Percentiles rank a stretch among this genome's conserved stretches.
phyloP scores from a whole-genome alignment of 441 rosid genomes.

The Populus hybrid region DNA sequence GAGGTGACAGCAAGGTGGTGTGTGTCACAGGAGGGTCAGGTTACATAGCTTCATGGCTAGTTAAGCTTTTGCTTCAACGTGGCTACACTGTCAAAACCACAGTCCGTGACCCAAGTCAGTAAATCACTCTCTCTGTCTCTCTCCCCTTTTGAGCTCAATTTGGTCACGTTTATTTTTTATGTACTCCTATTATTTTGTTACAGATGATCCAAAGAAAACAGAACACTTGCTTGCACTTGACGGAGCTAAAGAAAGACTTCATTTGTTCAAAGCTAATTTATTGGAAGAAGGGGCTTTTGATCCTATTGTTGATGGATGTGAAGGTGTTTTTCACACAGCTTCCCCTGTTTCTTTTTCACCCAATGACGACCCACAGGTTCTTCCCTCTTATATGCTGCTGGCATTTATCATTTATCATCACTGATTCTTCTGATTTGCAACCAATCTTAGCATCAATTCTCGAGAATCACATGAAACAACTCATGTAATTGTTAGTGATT shows the following conservation, averaged over 20 bases:
- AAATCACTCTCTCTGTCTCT: neutral
- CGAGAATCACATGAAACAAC: no score
- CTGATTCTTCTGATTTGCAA: no score
- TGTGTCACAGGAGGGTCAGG: slow-evolving; percentile 56
- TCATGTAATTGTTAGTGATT: no score
- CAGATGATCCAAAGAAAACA: slow-evolving; percentile 40
- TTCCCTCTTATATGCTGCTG: no score
- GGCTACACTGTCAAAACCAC: slow-evolving; percentile 52
- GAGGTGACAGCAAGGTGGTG: slow-evolving; percentile 39
- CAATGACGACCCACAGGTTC: slow-evolving; percentile 30
- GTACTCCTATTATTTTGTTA: neutral
- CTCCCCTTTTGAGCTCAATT: neutral
- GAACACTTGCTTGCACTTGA: slow-evolving; percentile 38
- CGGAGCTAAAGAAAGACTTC: slow-evolving; percentile 48
- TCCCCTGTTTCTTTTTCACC: slow-evolving; percentile 23
- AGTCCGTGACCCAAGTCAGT: slow-evolving; percentile 33
- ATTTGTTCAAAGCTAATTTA: slow-evolving; percentile 36
- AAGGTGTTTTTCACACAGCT: slow-evolving; percentile 36
- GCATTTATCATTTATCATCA: no score
- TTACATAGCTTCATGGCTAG: slow-evolving; percentile 56
- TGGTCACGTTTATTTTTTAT: neutral
- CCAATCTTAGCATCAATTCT: no score
- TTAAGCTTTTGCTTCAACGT: slow-evolving; percentile 46
- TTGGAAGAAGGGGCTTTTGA: slow-evolving; percentile 30
- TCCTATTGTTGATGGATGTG: slow-evolving; percentile 26